A percentile compares a stretch with the other conserved stretches of the same genome.
Evolutionary conservation across 192 early-diverging fungal species (phyloP).

Genomic region (Globomyces pollinis-pini): DNA sequence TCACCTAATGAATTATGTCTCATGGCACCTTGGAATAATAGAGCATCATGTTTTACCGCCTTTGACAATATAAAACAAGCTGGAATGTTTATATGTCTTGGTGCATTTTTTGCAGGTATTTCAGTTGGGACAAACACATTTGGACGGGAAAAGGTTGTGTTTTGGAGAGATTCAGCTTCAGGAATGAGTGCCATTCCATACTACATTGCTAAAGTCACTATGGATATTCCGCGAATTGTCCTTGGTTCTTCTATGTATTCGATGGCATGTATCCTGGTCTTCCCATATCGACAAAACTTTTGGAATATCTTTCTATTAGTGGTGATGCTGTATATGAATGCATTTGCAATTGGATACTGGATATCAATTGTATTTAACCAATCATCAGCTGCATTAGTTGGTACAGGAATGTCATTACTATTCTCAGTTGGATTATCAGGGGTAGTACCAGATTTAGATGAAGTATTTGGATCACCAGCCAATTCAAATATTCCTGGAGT

Average conservation of each 20-base stretch:
- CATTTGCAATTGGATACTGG: slow-evolving; percentile 56
- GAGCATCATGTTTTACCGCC: slow-evolving; percentile 5
- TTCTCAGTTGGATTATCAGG: slow-evolving; percentile 54
- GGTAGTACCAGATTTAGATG: slow-evolving; percentile 40
- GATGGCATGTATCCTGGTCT: slow-evolving; percentile 49
- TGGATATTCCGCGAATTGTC: slow-evolving; percentile 52
- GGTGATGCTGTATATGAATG: slow-evolving; percentile 39
- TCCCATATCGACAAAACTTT: slow-evolving; percentile 30
- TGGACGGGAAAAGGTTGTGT: slow-evolving; percentile 56
- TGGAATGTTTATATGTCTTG: slow-evolving; percentile 55
- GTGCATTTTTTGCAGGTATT: slow-evolving; percentile 54
- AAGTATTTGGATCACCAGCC: slow-evolving; percentile 18
- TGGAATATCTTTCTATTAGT: slow-evolving; percentile 34
- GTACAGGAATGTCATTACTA: slow-evolving; percentile 53
- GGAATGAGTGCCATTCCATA: slow-evolving; percentile 56
- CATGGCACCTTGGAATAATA: slow-evolving; percentile 23
- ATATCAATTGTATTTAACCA: slow-evolving; percentile 39
- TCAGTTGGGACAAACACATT: slow-evolving; percentile 52
- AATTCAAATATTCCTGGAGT: too few relatives aligned
- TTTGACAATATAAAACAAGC: slow-evolving; percentile 26
- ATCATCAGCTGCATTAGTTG: slow-evolving; percentile 31
- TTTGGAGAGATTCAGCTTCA: slow-evolving; percentile 52
- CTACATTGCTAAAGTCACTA: slow-evolving; percentile 51
- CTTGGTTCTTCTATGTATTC: slow-evolving; percentile 51
- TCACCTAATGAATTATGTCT: slow-evolving; percentile 38